Evolutionary conservation across 169 alveolate species (phyloP).

Genomic region (Plasmodium fragile): DNA sequence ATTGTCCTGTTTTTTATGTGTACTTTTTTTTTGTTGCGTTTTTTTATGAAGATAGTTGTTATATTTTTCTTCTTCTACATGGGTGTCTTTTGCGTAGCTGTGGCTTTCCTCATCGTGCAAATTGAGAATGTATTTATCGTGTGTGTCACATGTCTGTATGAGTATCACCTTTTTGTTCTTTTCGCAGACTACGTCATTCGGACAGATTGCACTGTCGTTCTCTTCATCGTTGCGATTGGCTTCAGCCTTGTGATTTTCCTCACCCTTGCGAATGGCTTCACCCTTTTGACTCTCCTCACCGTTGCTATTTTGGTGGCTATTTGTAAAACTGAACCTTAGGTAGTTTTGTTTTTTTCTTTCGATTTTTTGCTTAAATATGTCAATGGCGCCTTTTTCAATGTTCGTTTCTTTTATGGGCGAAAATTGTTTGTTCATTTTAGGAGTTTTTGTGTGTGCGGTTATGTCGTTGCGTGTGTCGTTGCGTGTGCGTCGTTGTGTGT

Average conservation of each 20-base stretch:
- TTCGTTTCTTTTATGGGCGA: constrained; percentile 33
- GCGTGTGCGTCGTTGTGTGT: background rate
- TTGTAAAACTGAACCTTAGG: constrained; percentile 33
- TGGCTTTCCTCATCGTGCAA: constrained; percentile 54
- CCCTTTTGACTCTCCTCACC: constrained; percentile 3
- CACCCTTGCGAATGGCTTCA: background rate
- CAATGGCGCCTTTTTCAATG: constrained; percentile 35
- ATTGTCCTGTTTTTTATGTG: constrained; percentile 12
- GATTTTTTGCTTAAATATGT: constrained; percentile 52
- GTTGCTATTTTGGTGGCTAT: constrained; percentile 15
- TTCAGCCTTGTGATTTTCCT: constrained; percentile 9
- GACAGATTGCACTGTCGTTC: background rate
- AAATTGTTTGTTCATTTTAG: constrained; percentile 29
- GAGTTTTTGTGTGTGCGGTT: background rate
- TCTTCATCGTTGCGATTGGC: too few relatives aligned
- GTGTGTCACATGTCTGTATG: constrained; percentile 47
- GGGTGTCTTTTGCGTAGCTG: background rate
- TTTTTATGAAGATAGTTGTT: background rate
- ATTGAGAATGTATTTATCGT: constrained; percentile 55
- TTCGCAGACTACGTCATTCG: background rate
- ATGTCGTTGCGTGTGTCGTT: background rate
- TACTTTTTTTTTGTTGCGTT: background rate
- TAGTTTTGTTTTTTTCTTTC: constrained; percentile 56
- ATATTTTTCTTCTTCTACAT: background rate
- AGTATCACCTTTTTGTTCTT: constrained; percentile 12